phyloP scores from a whole-genome alignment of 2,329 filamentous ascomycete genomes.

The Nemania bipapillata region DNA sequence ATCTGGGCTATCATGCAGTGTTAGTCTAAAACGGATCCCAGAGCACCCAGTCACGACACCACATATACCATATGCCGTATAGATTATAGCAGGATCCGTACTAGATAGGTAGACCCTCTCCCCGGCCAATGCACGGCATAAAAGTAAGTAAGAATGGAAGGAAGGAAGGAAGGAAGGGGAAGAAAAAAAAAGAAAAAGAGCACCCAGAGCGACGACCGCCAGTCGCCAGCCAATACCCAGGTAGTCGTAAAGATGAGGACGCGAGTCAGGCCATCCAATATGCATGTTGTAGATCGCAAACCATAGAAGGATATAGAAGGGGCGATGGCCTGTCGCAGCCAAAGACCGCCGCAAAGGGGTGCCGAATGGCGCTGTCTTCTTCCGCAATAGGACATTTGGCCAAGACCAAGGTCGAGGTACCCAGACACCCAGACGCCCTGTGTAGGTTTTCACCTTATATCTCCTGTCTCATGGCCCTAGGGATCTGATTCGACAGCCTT shows the following conservation, averaged over 20 bases:
- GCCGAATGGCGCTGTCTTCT: slow-evolving; percentile 32
- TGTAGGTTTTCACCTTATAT: slow-evolving; percentile 33
- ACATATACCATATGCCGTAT: slow-evolving; percentile 12
- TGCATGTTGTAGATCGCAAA: slow-evolving; percentile 42
- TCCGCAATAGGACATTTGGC: slow-evolving; percentile 33
- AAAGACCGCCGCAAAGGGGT: slow-evolving; percentile 30
- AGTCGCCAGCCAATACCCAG: slow-evolving; percentile 8
- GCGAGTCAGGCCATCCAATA: slow-evolving; percentile 36
- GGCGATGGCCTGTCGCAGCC: slow-evolving; percentile 24
- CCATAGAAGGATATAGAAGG: slow-evolving; percentile 25
- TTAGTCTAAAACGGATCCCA: slow-evolving; percentile 38
- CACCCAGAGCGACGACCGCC: neutral
- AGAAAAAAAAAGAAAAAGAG: too few species aligned
- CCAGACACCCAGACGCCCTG: slow-evolving; percentile 27
- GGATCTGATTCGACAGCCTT: slow-evolving; percentile 33
- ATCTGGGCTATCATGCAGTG: slow-evolving; percentile 36
- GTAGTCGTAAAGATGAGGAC: slow-evolving; percentile 9
- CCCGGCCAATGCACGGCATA: slow-evolving; percentile 26
- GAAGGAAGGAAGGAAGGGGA: too few species aligned
- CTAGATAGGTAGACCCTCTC: slow-evolving; percentile 25
- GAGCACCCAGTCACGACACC: slow-evolving; percentile 27
- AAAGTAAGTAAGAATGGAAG: slow-evolving; percentile 1
- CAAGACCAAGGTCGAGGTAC: slow-evolving; percentile 30
- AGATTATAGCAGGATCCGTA: slow-evolving; percentile 24
- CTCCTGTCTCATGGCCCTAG: slow-evolving; percentile 24